A percentile compares a stretch with the other conserved stretches of the same genome.
phyloP scores from a whole-genome alignment of 139 green algal species.

The Chlamydomonas incerta region DNA sequence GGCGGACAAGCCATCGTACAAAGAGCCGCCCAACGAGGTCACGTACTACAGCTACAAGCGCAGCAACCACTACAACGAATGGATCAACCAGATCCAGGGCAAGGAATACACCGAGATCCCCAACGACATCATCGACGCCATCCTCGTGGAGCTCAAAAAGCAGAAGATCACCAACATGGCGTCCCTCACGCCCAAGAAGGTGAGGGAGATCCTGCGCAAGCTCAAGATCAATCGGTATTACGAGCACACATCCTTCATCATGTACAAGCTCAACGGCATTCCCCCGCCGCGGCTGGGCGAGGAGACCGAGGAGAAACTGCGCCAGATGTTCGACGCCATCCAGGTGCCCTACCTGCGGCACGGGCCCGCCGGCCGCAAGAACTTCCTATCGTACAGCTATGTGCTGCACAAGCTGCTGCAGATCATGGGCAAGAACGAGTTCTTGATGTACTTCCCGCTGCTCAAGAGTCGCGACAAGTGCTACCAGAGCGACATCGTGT shows the following conservation, averaged over 20 bases:
- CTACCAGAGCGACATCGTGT: conserved; percentile 32
- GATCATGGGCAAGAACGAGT: conserved; percentile 34
- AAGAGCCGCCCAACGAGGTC: conserved; percentile 31
- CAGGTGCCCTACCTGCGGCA: conserved; percentile 41
- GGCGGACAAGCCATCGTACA: conserved; percentile 15
- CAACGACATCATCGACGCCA: conserved; percentile 31
- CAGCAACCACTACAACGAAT: conserved; percentile 48
- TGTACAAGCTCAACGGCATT: conserved; percentile 10
- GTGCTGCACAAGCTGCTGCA: conserved; percentile 40
- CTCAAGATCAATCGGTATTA: conserved; percentile 44
- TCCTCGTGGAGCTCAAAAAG: conserved; percentile 48
- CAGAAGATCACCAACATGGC: conserved; percentile 46
- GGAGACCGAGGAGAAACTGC: conserved; percentile 35
- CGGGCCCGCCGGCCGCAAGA: conserved; percentile 6
- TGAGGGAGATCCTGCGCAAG: conserved; percentile 49
- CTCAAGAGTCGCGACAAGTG: conserved; percentile 45
- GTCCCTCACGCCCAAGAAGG: not conserved
- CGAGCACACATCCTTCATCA: conserved; percentile 43
- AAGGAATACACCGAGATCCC: conserved; percentile 45
- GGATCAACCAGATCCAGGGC: conserved; percentile 40
- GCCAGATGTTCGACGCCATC: conserved; percentile 36
- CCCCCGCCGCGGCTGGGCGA: conserved; percentile 1
- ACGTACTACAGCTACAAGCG: conserved; percentile 44
- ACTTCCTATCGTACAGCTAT: conserved; percentile 48
- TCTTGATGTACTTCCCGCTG: conserved; percentile 20